Evolutionary conservation across 139 green algal species (phyloP).

Genomic region (Chlorella sp.): DNA sequence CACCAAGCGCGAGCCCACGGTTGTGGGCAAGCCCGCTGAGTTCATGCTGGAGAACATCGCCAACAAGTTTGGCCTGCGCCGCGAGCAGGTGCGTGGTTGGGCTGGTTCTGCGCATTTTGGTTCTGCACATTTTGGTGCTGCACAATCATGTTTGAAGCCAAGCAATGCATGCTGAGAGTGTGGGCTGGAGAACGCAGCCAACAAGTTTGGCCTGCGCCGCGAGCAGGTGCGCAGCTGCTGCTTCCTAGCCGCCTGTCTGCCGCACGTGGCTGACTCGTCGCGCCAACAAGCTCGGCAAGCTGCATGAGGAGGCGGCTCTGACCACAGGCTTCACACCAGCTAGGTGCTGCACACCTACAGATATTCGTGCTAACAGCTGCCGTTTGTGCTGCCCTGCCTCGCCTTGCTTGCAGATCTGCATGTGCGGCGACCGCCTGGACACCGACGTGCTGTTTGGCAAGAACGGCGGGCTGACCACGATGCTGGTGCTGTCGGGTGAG

Average conservation of each 20-base stretch:
- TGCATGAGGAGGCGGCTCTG: too few species aligned
- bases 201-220: slow-evolving; percentile 70
- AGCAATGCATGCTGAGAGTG: slow-evolving; percentile 69
- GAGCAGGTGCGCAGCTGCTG: slow-evolving; percentile 33
- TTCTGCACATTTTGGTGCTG: too few species aligned
- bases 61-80: slow-evolving; percentile 68
- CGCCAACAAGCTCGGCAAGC: too few species aligned
- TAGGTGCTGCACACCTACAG: too few species aligned
- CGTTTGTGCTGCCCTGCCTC: neutral
- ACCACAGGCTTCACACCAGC: too few species aligned
- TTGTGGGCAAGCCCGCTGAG: slow-evolving; percentile 95
- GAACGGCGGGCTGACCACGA: slow-evolving; percentile 91
- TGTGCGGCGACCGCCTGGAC: slow-evolving; percentile 99
- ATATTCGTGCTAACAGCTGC: too few species aligned
- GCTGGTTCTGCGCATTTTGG: neutral
- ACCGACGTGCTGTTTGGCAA: slow-evolving; percentile 99
- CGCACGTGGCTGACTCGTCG: too few species aligned
- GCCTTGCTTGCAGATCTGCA: slow-evolving; percentile 96
- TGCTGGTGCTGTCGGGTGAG: slow-evolving; percentile 69
- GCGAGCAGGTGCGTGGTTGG: slow-evolving; percentile 39
- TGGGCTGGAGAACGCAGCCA: slow-evolving; percentile 97
- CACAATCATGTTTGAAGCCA: too few species aligned
- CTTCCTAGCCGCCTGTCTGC: too few species aligned
- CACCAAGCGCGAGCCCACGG: slow-evolving; percentile 91
- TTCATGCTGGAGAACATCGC: slow-evolving; percentile 99